These are phyloP conservation scores for Groenewaldozyma sp. DNA, from an alignment of 1,139 yeast genomes.

Conservation along the genomic window DNA sequence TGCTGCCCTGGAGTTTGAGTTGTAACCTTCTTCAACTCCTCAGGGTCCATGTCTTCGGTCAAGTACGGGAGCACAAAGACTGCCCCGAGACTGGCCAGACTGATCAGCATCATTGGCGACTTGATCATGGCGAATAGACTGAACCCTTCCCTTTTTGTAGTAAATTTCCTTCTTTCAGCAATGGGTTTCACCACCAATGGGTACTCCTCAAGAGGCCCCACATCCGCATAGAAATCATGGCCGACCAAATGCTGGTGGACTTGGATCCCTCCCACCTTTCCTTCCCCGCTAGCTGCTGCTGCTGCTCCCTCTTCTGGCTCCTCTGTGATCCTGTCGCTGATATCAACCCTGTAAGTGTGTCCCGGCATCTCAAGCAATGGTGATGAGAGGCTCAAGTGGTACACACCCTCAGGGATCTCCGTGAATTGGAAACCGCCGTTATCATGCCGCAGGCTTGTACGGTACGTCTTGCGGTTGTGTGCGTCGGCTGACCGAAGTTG, in stretches of 20 bases:
- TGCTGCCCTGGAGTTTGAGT: constrained; percentile 13
- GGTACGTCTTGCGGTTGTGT: constrained; percentile 1
- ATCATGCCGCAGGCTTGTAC: constrained; percentile 4
- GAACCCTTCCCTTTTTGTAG: constrained; percentile 26
- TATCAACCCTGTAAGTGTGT: constrained; percentile 20
- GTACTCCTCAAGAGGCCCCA: constrained; percentile 24
- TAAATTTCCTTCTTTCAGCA: constrained; percentile 14
- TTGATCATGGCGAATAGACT: constrained; percentile 26
- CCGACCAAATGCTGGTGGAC: constrained; percentile 24
- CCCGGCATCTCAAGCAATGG: constrained; percentile 12
- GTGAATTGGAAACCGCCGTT: constrained; percentile 22
- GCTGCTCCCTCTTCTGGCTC: no score
- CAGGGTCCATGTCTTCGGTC: constrained; percentile 30
- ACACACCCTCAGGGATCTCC: constrained; percentile 23
- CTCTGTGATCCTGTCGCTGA: no score
- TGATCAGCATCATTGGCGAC: constrained; percentile 32
- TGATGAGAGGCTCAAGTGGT: constrained; percentile 18
- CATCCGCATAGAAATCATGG: constrained; percentile 20
- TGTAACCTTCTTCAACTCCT: constrained; percentile 25
- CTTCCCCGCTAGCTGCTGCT: no score
- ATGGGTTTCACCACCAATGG: constrained; percentile 23
- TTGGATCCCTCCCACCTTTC: constrained; percentile 14
- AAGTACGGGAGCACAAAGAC: constrained; percentile 30
- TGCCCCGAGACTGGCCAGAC: constrained; percentile 26
- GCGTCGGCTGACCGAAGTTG: constrained; percentile 5